These are phyloP conservation scores for Botryosphaeria dothidea DNA, from an alignment of 2,329 filamentous ascomycete genomes.

Conservation along the genomic window DNA sequence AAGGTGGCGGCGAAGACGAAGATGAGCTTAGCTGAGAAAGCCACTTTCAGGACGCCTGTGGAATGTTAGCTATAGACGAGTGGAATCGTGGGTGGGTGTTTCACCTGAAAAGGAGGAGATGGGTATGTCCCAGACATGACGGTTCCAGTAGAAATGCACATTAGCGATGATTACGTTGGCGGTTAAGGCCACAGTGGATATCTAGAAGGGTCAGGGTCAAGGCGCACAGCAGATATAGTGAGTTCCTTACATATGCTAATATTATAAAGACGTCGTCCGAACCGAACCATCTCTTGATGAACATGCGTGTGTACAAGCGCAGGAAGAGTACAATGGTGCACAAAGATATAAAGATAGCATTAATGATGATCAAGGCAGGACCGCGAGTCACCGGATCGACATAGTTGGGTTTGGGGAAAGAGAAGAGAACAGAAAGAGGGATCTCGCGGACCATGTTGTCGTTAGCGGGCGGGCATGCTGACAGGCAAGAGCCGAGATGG, in stretches of 20 bases:
- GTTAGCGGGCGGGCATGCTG: neutral
- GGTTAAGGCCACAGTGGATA: slow-evolving; percentile 41
- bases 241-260: slow-evolving; percentile 40
- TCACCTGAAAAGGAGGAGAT: slow-evolving; percentile 25
- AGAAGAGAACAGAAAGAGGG: slow-evolving; percentile 34
- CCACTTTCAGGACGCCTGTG: slow-evolving; percentile 36
- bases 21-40: slow-evolving; percentile 44
- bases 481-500: neutral
- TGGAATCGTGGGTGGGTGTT: neutral
- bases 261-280: slow-evolving; percentile 45
- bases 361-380: slow-evolving; percentile 40
- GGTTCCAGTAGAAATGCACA: slow-evolving; percentile 42
- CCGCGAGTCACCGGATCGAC: slow-evolving; percentile 43
- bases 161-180: slow-evolving; percentile 45
- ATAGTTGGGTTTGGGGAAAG: slow-evolving; percentile 45
- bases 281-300: slow-evolving; percentile 45
- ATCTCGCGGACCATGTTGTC: slow-evolving; percentile 27
- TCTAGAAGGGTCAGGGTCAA: slow-evolving; percentile 26
- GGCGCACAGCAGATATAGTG: neutral
- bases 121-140: slow-evolving; percentile 46
- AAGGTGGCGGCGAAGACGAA: slow-evolving; percentile 46
- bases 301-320: slow-evolving; percentile 42
- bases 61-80: neutral
- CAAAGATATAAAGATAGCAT: slow-evolving; percentile 41
- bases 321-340: slow-evolving; percentile 37